These are phyloP conservation scores for Eucalyptus brandiana DNA, from an alignment of 345 rosid genomes.

Conservation along the genomic window DNA sequence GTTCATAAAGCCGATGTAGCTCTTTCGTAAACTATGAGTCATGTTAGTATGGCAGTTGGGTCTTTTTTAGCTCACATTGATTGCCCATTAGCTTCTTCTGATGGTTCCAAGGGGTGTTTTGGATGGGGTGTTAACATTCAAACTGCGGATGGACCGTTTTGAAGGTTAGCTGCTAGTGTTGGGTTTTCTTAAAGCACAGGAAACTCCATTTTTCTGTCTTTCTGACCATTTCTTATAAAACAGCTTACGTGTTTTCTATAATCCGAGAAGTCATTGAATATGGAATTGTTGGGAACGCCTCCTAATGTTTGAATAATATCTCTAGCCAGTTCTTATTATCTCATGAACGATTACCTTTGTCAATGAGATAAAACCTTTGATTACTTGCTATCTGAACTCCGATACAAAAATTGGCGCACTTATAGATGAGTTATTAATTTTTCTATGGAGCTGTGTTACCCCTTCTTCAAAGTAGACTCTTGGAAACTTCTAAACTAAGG, in stretches of 20 bases:
- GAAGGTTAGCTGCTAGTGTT: background rate
- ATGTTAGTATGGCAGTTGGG: background rate
- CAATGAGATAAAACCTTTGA: background rate
- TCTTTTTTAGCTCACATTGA: background rate
- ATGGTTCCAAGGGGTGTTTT: background rate
- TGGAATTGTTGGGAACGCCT: background rate
- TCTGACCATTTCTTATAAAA: background rate
- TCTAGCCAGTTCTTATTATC: background rate
- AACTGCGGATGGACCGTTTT: background rate
- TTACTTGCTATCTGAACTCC: background rate
- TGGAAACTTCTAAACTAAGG: background rate
- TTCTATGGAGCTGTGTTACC: background rate
- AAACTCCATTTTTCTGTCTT: background rate
- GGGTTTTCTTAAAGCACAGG: background rate
- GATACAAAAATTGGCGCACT: background rate
- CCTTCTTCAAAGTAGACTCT: background rate
- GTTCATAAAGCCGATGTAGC: background rate
- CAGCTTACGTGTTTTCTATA: background rate
- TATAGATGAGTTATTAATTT: background rate
- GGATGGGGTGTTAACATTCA: background rate
- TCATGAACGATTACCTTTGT: background rate
- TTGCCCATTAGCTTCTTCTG: background rate
- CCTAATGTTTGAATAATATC: background rate
- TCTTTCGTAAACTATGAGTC: background rate
- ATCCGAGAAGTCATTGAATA: background rate